Conservation (phyloP, 371 early-diverging fungal species). For the Batrachochytrium dendrobatidis region DNA sequence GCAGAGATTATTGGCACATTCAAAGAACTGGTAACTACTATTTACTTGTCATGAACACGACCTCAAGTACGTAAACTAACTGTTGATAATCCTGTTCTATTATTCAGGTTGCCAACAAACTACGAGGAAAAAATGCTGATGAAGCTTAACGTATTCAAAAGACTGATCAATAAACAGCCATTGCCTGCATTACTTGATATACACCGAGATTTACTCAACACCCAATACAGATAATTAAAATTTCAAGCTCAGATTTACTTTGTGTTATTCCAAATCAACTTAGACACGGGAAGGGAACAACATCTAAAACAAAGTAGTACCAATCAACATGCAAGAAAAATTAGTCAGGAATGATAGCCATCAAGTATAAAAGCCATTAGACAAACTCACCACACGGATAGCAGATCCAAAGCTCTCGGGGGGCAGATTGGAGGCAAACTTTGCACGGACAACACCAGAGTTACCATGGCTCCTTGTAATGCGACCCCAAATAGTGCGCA, state of each 20-base stretch:
- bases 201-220: too few relatives aligned
- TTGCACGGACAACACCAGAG: slow-evolving; percentile 92
- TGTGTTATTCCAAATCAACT: too few relatives aligned
- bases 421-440: slow-evolving; percentile 94
- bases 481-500: slow-evolving; percentile 96
- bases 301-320: slow-evolving; percentile 51
- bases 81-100: too few relatives aligned
- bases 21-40: slow-evolving; percentile 33
- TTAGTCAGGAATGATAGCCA: not conserved
- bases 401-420: slow-evolving; percentile 86
- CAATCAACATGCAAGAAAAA: not conserved
- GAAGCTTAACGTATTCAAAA: too few relatives aligned
- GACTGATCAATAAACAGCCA: too few relatives aligned
- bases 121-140: too few relatives aligned
- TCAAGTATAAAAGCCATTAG: not conserved
- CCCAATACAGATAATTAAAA: too few relatives aligned
- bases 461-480: slow-evolving; percentile 93
- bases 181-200: too few relatives aligned
- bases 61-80: too few relatives aligned
- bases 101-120: too few relatives aligned
- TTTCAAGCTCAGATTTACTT: too few relatives aligned
- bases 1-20: slow-evolving; percentile 71
- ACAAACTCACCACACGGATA: slow-evolving; percentile 69
- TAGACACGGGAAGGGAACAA: slow-evolving; percentile 89
- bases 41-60: too few relatives aligned